Percentiles rank a stretch among this genome's conserved stretches.
Conservation (phyloP, 1,139 yeast species). For the Yamadazyma dendronema region DNA sequence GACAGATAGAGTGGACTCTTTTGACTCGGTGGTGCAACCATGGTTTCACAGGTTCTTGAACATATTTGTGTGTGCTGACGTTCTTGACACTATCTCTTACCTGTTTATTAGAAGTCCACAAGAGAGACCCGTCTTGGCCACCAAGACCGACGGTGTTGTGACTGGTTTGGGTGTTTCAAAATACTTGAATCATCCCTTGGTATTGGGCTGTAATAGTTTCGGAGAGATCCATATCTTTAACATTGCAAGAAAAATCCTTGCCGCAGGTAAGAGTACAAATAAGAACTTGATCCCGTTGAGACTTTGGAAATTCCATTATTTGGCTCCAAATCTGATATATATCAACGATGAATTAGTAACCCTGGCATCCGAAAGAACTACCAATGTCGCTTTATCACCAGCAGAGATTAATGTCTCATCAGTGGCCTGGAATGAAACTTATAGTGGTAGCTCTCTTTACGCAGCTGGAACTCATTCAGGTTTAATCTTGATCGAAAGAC, state of each 20-base stretch:
- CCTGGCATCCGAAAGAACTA: constrained; percentile 28
- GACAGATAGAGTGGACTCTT: constrained; percentile 28
- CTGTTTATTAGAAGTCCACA: constrained; percentile 34
- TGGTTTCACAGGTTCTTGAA: constrained; percentile 27
- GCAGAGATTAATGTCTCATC: constrained; percentile 52
- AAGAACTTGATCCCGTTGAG: constrained; percentile 32
- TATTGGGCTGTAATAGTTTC: constrained; percentile 59
- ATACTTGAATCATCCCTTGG: constrained; percentile 56
- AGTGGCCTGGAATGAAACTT: constrained; percentile 62
- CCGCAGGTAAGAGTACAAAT: constrained; percentile 31
- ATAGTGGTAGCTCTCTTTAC: constrained; percentile 52
- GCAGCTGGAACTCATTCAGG: constrained; percentile 72
- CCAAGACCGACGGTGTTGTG: constrained; percentile 32
- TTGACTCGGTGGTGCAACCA: constrained; percentile 25
- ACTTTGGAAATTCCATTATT: constrained; percentile 32
- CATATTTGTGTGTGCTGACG: constrained; percentile 24
- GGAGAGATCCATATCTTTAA: constrained; percentile 49
- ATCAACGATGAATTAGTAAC: constrained; percentile 27
- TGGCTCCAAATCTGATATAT: constrained; percentile 14
- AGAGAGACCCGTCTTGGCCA: constrained; percentile 29
- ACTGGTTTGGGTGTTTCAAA: constrained; percentile 31
- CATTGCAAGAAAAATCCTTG: constrained; percentile 35
- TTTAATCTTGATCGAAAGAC: constrained; percentile 58
- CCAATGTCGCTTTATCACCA: constrained; percentile 44
- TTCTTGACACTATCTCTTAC: constrained; percentile 30